A percentile compares a stretch with the other conserved stretches of the same genome.
phyloP scores from a whole-genome alignment of 345 rosid species.

The Arabis alpina region DNA sequence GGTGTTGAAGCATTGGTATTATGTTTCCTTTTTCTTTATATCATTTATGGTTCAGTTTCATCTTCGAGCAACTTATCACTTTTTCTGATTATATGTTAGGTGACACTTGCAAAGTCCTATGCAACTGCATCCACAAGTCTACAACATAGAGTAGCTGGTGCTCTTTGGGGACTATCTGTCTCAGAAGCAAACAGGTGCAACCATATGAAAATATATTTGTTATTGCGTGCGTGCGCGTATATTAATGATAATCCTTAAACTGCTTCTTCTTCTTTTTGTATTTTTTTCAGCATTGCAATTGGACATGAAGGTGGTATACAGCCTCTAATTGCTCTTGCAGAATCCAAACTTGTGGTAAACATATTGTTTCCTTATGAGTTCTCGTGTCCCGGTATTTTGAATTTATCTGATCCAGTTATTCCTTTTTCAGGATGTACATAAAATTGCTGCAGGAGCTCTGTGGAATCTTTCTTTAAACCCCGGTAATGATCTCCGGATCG shows the following conservation, averaged over 20 bases:
- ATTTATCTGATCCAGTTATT: conserved; percentile 12
- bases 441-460: conserved; percentile 85
- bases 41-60: conserved; percentile 13
- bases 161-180: conserved; percentile 91
- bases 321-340: conserved; percentile 67
- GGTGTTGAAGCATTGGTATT: conserved; percentile 82
- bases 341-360: conserved; percentile 65
- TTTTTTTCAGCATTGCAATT: conserved; percentile 61
- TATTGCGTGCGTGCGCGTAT: neutral
- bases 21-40: neutral
- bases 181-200: conserved; percentile 83
- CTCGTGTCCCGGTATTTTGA: neutral
- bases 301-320: conserved; percentile 80
- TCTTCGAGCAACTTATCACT: conserved; percentile 20
- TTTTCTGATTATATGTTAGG: conserved; percentile 53
- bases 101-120: conserved; percentile 80
- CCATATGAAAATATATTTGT: conserved; percentile 10
- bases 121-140: conserved; percentile 79
- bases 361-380: conserved; percentile 19
- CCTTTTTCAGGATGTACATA: conserved; percentile 75
- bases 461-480: conserved; percentile 85
- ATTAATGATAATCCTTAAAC: neutral
- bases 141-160: conserved; percentile 97
- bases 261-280: neutral
- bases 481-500: conserved; percentile 72